Base-by-base conservation (phyloP, 495 filamentous ascomycete genomes). In the Pseudoneurospora amorphoporcata region DNA sequence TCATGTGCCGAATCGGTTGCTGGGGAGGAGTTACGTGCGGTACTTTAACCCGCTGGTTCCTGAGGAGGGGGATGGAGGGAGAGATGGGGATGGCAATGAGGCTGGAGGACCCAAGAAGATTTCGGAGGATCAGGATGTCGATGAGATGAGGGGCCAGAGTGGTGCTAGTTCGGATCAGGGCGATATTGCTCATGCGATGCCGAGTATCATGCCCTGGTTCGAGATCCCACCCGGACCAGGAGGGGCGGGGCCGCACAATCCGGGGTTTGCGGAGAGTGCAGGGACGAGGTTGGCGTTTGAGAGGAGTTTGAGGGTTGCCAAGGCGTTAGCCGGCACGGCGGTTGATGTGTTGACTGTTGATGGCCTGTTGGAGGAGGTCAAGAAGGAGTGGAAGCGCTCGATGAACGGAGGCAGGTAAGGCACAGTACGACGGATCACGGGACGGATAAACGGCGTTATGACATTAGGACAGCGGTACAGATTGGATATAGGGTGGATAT, bases 141-240 rank as follows among this genome's bases (percentile, higher is more conserved):
- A 87, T 69, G 80, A 86, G 23, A 73, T 86, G 37, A 82, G 81
- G 10, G 87, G 83, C 6, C 85, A 83, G 4, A 87, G 86, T 0
- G 83, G 84, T 81, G 86, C 88, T 23, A 89, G 88, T 79, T 87
- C 82, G 37, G 87, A 86, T 70, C 85, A 87, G 84, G 90, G 90
- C 0, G 86, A 92, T 75, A 84, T 92, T 72, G 90, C 87, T 76
- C 86, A 91, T 75, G 84, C 86, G 2, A 84, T 90, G 74, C 91
- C 90, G 29, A 89, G 87, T 41, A 74, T 93, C 19, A 88, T 84
- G 72, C 82, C 85, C 2, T 85, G 87, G 53, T 91, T 92, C 37
- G 58, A 71, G 5, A 91, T 93, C 14, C 78, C 75, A 12, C 76
- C 80, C 10, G 83, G 80, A 0, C 79, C 83, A 3, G 76, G 82